A percentile compares a stretch with the other conserved stretches of the same genome.
These are phyloP conservation scores for Phellopilus nigrolimitatus DNA, from an alignment of 1,284 basidiomycete species.

Conservation along the genomic window DNA sequence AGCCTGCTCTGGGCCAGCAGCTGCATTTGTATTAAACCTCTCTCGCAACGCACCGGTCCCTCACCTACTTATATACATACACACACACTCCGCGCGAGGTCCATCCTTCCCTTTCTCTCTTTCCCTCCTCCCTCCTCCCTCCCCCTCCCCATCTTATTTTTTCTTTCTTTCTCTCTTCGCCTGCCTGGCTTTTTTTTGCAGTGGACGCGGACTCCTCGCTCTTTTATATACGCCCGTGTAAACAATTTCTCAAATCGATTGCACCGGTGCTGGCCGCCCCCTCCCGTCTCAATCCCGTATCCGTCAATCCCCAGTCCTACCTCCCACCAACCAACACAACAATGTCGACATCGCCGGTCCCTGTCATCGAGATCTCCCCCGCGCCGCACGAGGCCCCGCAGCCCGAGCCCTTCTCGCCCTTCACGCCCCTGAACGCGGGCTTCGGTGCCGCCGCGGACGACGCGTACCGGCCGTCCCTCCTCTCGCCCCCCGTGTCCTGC, in stretches of 20 bases:
- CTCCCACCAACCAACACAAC: slow-evolving; percentile 29
- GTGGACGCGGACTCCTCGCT: slow-evolving; percentile 1
- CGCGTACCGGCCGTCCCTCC: slow-evolving; percentile 48
- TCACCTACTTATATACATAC: background rate
- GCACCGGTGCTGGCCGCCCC: slow-evolving; percentile 45
- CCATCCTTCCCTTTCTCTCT: slow-evolving; percentile 23
- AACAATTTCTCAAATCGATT: slow-evolving; percentile 11
- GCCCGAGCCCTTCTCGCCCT: slow-evolving; percentile 59
- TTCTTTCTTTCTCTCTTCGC: slow-evolving; percentile 25
- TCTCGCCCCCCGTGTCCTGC: slow-evolving; percentile 51
- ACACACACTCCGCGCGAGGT: too few species aligned
- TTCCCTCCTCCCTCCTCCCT: slow-evolving; percentile 21
- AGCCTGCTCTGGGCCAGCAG: background rate
- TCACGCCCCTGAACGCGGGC: slow-evolving; percentile 29
- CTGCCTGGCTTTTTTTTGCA: slow-evolving; percentile 20
- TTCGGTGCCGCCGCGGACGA: slow-evolving; percentile 35
- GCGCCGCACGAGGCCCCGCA: slow-evolving; percentile 48
- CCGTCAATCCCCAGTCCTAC: slow-evolving; percentile 19
- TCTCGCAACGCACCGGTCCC: background rate
- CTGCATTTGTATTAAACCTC: slow-evolving; percentile 5
- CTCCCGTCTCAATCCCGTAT: slow-evolving; percentile 20
- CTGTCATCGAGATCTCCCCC: slow-evolving; percentile 63
- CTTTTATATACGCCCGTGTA: background rate
- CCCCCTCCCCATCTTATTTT: slow-evolving; percentile 27
- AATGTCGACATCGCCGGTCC: slow-evolving; percentile 45